Percentiles rank a stretch among this genome's conserved stretches.
phyloP scores from a whole-genome alignment of 2,329 filamentous ascomycete species.

The Penicillium sp. region DNA sequence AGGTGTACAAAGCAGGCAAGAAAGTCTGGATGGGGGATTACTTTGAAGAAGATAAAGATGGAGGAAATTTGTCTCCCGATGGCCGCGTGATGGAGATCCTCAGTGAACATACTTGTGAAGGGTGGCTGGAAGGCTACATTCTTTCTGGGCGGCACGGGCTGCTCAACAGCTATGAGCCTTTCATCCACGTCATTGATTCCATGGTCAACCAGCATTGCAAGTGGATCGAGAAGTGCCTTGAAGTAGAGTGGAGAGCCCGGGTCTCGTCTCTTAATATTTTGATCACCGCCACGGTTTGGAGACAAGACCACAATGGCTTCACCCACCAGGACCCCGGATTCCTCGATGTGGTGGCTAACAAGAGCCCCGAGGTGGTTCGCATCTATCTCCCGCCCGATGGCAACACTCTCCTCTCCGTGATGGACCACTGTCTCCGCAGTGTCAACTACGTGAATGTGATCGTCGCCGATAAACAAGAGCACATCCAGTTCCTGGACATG shows the following conservation, averaged over 20 bases:
- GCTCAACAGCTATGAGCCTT: conserved; percentile 73
- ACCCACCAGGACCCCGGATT: conserved; percentile 74
- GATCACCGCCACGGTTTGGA: conserved; percentile 68
- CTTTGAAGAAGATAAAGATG: conserved; percentile 65
- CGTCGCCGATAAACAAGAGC: conserved; percentile 70
- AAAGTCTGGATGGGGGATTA: conserved; percentile 75
- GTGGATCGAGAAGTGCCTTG: conserved; percentile 73
- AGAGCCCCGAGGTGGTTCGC: conserved; percentile 67
- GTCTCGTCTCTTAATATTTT: conserved; percentile 71
- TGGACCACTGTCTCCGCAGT: conserved; percentile 65
- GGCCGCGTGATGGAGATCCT: conserved; percentile 77
- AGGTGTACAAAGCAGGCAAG: conserved; percentile 64
- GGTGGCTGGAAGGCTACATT: conserved; percentile 71
- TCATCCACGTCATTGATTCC: conserved; percentile 73
- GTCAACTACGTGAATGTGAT: conserved; percentile 74
- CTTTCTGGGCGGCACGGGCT: conserved; percentile 66
- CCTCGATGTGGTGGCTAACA: conserved; percentile 70
- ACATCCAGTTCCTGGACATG: conserved; percentile 67
- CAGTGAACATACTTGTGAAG: conserved; percentile 71
- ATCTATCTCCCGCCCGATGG: conserved; percentile 74
- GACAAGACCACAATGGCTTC: conserved; percentile 77
- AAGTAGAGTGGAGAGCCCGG: conserved; percentile 67
- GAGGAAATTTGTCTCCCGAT: conserved; percentile 59
- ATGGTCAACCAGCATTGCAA: conserved; percentile 85
- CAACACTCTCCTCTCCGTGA: conserved; percentile 66